Base-by-base conservation (phyloP, 192 early-diverging fungal species). In the Pilobolus umbonatus region DNA sequence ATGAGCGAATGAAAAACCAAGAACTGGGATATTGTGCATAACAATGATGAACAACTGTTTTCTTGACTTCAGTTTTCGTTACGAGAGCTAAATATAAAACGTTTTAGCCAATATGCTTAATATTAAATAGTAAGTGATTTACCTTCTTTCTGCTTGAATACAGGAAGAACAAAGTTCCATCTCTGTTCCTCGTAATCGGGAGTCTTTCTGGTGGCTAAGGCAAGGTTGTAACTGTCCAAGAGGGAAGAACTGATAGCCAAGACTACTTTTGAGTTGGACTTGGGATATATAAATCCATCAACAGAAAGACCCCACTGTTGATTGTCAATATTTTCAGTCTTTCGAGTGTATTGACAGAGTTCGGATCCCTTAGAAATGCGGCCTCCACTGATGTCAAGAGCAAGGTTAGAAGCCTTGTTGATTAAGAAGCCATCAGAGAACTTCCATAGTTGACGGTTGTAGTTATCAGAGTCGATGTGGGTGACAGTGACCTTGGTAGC, bases 361-460 rank as follows among this genome's bases (percentile, higher is more conserved):
- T 39, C 48, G 35, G 64, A 9, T 4, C 56, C 56, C 34, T 21
- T 35, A 1, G 26, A 39, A 30, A 65, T 44, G 17, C 30, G 30
- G 19, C 64, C 69, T 50, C 57, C 62, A 51, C 55, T 17, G 32
- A 72, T 26, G 52, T 72, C 69, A 0, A 75, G 39, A 14, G 65
- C 73, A n/a, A 64, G 24, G 4, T 64, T 42, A 12, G 73, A 72
- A 9, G 65, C 69, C 61, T 67, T 64, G 31, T 75, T 75, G 24
- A 71, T 28, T 2, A 75, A 42, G 25, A 57, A 72, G 1, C 73
- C 73, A 54, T 75, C 42, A 9, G 64, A 61, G 38, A 47, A 60
- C 40, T 43, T 61, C 73, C 73, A 75, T n/a, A 75, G 49, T 51
- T 75, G 64, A 31, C 68, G 50, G 30, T 47, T 39, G 12, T 71